Conservation (phyloP, 106 monocot genomes). For the Acorus calamus region DNA sequence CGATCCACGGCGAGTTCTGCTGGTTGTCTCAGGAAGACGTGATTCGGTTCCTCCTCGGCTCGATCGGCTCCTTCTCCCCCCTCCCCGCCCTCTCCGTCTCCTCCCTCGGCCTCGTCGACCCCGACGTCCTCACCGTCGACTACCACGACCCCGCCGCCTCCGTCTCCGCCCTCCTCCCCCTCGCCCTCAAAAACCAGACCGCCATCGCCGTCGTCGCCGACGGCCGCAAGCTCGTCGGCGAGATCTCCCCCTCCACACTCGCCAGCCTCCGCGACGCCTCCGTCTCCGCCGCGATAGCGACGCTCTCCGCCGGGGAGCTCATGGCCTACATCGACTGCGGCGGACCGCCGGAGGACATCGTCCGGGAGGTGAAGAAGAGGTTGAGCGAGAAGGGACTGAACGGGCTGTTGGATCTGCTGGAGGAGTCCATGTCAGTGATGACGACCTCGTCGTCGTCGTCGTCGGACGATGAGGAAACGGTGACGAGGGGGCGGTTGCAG, state of each 20-base stretch:
- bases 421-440: conserved; percentile 8
- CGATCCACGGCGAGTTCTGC: conserved; percentile 30
- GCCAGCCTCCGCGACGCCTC: conserved; percentile 37
- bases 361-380: conserved; percentile 24
- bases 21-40: conserved; percentile 69
- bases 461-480: conserved; percentile 31
- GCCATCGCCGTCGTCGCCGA: conserved; percentile 62
- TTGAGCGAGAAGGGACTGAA: conserved; percentile 32
- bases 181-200: conserved; percentile 31
- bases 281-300: conserved; percentile 44
- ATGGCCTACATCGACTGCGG: conserved; percentile 57
- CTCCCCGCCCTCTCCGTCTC: conserved; percentile 37
- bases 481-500: neutral
- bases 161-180: conserved; percentile 38
- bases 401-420: conserved; percentile 55
- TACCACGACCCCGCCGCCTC: conserved; percentile 45
- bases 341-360: conserved; percentile 20
- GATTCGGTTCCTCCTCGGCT: conserved; percentile 61
- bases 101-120: conserved; percentile 42
- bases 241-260: conserved; percentile 57
- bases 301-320: conserved; percentile 63
- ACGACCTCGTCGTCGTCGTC: conserved; percentile 23
- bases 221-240: conserved; percentile 52
- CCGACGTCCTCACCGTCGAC: conserved; percentile 30
- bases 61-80: conserved; percentile 54